These are phyloP conservation scores for Metschnikowia lachancei DNA, from an alignment of 805 yeast genomes.

Conservation along the genomic window DNA sequence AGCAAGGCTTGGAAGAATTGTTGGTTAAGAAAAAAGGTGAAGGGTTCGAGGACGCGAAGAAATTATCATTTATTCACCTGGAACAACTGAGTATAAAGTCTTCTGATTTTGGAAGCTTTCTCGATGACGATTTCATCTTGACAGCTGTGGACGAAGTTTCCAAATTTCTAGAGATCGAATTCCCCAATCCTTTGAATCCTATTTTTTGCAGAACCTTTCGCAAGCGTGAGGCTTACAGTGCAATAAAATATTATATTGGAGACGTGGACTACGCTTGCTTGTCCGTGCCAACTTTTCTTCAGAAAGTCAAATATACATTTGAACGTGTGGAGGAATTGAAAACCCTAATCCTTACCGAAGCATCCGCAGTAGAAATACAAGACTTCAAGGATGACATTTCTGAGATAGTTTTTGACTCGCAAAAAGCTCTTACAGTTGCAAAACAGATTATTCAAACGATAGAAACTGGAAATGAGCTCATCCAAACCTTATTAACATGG, in stretches of 20 bases:
- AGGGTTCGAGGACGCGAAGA: not conserved
- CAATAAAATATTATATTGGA: conserved; percentile 4
- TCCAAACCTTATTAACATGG: conserved; percentile 5
- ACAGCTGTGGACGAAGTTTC: conserved; percentile 5
- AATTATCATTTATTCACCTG: not conserved
- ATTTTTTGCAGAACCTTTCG: conserved; percentile 2
- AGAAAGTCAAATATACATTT: conserved; percentile 1
- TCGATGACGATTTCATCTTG: conserved; percentile 6
- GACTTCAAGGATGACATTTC: conserved; percentile 5
- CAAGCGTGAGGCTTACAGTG: conserved; percentile 2
- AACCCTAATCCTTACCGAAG: conserved; percentile 5
- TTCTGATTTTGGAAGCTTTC: conserved; percentile 2
- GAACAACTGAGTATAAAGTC: conserved; percentile 5
- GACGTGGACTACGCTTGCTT: conserved; percentile 8
- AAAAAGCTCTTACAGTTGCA: not conserved
- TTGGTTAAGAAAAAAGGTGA: not conserved
- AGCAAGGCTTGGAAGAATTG: conserved; percentile 2
- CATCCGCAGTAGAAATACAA: not conserved
- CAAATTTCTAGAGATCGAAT: conserved; percentile 3
- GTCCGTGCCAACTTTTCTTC: conserved; percentile 3
- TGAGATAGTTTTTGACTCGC: not conserved
- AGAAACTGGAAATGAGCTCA: conserved; percentile 5
- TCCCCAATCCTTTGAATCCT: conserved; percentile 6
- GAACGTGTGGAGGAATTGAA: conserved; percentile 6
- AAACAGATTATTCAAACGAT: not conserved